Evolutionary conservation across 441 rosid genomes (phyloP).

Genomic region (Lepidium campestre): DNA sequence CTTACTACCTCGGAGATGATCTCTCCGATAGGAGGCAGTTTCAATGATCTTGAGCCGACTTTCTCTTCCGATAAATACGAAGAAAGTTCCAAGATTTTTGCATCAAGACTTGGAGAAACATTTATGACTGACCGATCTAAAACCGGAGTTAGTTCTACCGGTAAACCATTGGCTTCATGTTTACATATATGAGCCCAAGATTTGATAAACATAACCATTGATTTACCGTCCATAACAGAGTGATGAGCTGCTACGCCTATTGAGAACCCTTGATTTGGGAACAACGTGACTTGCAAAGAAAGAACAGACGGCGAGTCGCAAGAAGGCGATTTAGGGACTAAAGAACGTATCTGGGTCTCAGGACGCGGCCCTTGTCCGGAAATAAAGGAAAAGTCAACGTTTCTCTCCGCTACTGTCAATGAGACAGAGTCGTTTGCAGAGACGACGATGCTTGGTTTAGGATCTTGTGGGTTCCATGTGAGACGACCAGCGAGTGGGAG

Average conservation of each 20-base stretch:
- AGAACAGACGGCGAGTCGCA: background rate
- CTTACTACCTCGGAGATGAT: background rate
- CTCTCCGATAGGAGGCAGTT: background rate
- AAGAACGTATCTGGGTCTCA: background rate
- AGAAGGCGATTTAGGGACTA: background rate
- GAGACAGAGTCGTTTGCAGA: background rate
- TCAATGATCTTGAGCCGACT: background rate
- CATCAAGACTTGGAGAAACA: background rate
- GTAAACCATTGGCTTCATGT: background rate
- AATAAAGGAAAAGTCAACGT: background rate
- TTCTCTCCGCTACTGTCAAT: background rate
- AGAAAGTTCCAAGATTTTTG: background rate
- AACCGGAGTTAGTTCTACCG: background rate
- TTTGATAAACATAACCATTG: background rate
- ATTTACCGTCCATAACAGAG: background rate
- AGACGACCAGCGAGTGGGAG: constrained; percentile 8
- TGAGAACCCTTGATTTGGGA: constrained; percentile 14
- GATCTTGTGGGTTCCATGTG: background rate
- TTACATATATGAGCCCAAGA: constrained; percentile 18
- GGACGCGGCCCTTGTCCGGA: background rate
- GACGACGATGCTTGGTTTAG: constrained; percentile 4
- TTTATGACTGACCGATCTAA: background rate
- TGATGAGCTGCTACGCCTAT: constrained; percentile 7
- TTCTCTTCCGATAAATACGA: background rate
- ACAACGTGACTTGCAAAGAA: constrained; percentile 5